A percentile compares a stretch with the other conserved stretches of the same genome.
These are phyloP conservation scores for Chenopodium suecicum DNA, from an alignment of 148 eudicot species.

Conservation along the genomic window DNA sequence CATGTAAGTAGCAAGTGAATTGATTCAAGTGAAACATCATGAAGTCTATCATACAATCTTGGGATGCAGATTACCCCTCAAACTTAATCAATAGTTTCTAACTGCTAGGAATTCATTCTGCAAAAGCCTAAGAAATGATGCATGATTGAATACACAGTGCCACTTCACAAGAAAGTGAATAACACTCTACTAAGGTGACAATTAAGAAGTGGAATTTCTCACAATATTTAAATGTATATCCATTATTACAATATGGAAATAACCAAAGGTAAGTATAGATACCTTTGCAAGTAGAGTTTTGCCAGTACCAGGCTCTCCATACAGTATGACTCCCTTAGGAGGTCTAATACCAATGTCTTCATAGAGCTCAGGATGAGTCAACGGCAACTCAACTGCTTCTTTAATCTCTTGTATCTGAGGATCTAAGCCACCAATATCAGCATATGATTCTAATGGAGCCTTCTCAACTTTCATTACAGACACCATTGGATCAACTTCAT, in stretches of 20 bases:
- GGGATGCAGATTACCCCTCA: background rate
- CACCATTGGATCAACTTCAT: constrained; percentile 98
- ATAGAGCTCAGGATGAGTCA: constrained; percentile 95
- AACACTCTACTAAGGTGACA: too few relatives aligned
- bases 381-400: constrained; percentile 96
- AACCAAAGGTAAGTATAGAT: constrained; percentile 7
- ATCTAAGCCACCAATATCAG: constrained; percentile 97
- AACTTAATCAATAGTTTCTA: background rate
- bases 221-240: too few relatives aligned
- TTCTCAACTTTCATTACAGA: constrained; percentile 99
- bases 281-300: constrained; percentile 98
- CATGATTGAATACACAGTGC: background rate
- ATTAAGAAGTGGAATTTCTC: too few relatives aligned
- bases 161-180: background rate
- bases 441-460: constrained; percentile 96
- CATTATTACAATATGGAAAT: background rate
- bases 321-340: constrained; percentile 95
- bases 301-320: constrained; percentile 98
- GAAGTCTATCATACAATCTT: background rate
- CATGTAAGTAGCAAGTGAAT: background rate
- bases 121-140: background rate
- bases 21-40: background rate
- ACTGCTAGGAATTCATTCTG: background rate
- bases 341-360: constrained; percentile 99
- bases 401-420: constrained; percentile 98